phyloP scores from a whole-genome alignment of 31 red algal species.

The Odonthalia washingtoniensis region DNA sequence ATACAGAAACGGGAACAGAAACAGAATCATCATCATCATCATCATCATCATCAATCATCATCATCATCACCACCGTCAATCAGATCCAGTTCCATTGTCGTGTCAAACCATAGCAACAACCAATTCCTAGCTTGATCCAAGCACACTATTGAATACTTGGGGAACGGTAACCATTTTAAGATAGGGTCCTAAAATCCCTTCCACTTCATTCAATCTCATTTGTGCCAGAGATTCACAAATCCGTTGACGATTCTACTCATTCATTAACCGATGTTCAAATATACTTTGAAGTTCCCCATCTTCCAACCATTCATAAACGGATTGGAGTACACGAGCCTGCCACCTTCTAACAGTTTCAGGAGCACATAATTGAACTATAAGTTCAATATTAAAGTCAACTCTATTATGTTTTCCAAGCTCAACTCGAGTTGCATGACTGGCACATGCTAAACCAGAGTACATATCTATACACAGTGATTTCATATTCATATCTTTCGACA shows the following conservation, averaged over 20 bases:
- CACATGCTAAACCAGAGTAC: conserved; percentile 81
- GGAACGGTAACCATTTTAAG: conserved; percentile 67
- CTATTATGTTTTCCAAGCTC: conserved; percentile 73
- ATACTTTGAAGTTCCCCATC: too few species aligned
- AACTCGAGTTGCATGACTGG: conserved; percentile 47
- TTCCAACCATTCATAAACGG: conserved; percentile 79
- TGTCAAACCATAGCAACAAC: conserved; percentile 58
- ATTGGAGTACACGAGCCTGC: conserved; percentile 78
- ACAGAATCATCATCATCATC: too few species aligned
- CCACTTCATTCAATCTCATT: too few species aligned
- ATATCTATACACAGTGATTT: conserved; percentile 76
- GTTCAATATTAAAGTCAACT: conserved; percentile 77
- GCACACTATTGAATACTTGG: conserved; percentile 56
- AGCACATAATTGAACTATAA: conserved; percentile 61
- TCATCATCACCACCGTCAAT: too few species aligned
- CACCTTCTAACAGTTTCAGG: conserved; percentile 78
- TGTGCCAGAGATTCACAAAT: too few species aligned
- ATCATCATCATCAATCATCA: too few species aligned
- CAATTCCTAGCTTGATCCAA: conserved; percentile 50
- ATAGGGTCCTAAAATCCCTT: too few species aligned
- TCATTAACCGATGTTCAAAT: too few species aligned
- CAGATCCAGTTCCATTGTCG: too few species aligned
- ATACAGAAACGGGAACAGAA: too few species aligned
- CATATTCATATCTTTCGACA: conserved; percentile 74
- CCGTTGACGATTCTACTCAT: too few species aligned